phyloP scores from a whole-genome alignment of 768 basidiomycete species.

The Guyanaporus albipodus region DNA sequence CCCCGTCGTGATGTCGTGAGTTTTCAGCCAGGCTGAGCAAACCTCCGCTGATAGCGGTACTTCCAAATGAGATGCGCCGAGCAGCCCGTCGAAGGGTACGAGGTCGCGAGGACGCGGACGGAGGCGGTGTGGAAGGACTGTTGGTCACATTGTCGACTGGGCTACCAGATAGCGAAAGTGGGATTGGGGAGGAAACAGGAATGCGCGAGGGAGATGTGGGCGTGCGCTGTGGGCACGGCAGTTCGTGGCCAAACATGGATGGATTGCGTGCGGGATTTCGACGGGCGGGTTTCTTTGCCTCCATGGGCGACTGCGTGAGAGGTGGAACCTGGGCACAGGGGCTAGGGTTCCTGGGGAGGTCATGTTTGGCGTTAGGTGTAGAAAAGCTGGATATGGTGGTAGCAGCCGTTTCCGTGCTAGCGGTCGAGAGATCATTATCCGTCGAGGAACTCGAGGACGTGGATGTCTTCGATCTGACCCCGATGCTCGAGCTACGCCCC shows the following conservation, averaged over 20 bases:
- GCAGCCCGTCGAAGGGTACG: constrained; percentile 36
- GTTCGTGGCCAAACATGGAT: constrained; percentile 64
- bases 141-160: constrained; percentile 5
- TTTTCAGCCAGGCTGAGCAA: constrained; percentile 36
- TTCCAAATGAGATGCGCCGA: constrained; percentile 66
- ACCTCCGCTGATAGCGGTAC: constrained; percentile 31
- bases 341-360: constrained; percentile 18
- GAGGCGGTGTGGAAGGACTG: constrained; percentile 14
- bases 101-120: constrained; percentile 20
- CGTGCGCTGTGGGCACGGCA: constrained; percentile 44
- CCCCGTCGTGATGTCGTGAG: constrained; percentile 26
- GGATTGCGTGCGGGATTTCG: constrained; percentile 55
- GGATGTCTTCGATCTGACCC: constrained; percentile 22
- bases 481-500: constrained; percentile 16
- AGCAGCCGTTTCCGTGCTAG: constrained; percentile 30
- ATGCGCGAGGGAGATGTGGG: constrained; percentile 31
- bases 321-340: constrained; percentile 20
- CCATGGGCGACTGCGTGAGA: constrained; percentile 11
- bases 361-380: constrained; percentile 17
- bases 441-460: constrained; percentile 29
- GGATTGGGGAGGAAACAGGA: constrained; percentile 27
- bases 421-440: constrained; percentile 33
- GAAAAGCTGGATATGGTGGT: constrained; percentile 24
- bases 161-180: constrained; percentile 16
- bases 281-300: constrained; percentile 31